Base-by-base conservation (phyloP, 2,329 filamentous ascomycete species). In the Macrophomina phaseolina region DNA sequence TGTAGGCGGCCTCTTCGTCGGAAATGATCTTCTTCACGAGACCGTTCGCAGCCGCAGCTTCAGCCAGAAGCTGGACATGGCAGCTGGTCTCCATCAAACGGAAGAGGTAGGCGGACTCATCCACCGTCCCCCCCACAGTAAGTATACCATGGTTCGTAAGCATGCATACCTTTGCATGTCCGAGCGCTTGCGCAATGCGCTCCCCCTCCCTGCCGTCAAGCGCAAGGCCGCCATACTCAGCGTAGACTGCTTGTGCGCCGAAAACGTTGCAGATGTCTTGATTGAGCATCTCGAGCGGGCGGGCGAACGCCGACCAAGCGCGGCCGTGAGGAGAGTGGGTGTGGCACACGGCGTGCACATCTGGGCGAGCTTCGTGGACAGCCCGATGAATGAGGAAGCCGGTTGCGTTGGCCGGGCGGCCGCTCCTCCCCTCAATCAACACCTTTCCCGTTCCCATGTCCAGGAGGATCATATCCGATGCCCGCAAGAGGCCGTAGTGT, bases 81-180 rank as follows among this genome's bases (percentile, higher is more conserved):
- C 90, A 92, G 52, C 85, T 87, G 56, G 89, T 83, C 76, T 93
- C 90, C 75, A 91, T 82, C 49, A 90, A 78, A 0, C 87, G 87
- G 74, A 91, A 90, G 58, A 92, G 76, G 75, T 89, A 92, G 0
- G 87, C 88, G 1, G 90, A 90, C 76, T 93, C 90, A 73, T 93
- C 90, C 1, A 93, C 90, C 0, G 90, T 93, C 5, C 76, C 72
- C 2, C 91, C 91, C 0, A 91, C 89, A 0, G 89, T 91, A 55
- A 93, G 77, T 38, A 93, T 78, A 0, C 91, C 91, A 76, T 93
- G 90, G 74, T 92, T 93, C 70, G 89, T 82, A 60, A 92, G 79
- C 53, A 92, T 88, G 69, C 87, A 83, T 1, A 83, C 89, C 74
- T 86, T 86, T n/a, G 83, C 90, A 70, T 85, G 85, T 0, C 90